Percentiles rank a stretch among this genome's conserved stretches.
These are phyloP conservation scores for Craterostigma plantagineum DNA, from an alignment of 257 asterid genomes.

Conservation along the genomic window DNA sequence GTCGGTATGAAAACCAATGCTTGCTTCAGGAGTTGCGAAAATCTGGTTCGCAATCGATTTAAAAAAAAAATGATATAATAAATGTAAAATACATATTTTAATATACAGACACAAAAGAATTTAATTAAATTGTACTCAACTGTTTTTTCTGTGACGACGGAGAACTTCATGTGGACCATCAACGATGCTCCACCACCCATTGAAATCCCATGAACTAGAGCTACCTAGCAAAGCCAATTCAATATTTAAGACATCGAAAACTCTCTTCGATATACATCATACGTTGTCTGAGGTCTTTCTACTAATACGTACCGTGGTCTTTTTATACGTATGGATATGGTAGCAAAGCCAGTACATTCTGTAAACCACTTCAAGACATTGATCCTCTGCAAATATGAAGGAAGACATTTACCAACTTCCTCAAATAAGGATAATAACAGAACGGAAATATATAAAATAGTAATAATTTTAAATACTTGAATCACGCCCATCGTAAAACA, in stretches of 20 bases:
- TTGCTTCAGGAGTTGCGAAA: slow-evolving; percentile 90
- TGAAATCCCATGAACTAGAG: slow-evolving; percentile 80
- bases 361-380: slow-evolving; percentile 70
- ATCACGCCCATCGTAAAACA: slow-evolving; percentile 72
- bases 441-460: not conserved
- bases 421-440: not conserved
- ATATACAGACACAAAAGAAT: not conserved
- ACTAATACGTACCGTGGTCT: slow-evolving; percentile 46
- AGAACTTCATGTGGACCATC: slow-evolving; percentile 82
- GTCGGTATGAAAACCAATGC: slow-evolving; percentile 87
- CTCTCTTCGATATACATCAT: not conserved
- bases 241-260: too few relatives aligned
- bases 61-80: not conserved
- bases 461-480: slow-evolving; percentile 26
- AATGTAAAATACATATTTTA: not conserved
- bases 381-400: slow-evolving; percentile 42
- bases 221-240: slow-evolving; percentile 28
- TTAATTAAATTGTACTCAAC: slow-evolving; percentile 30
- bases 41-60: slow-evolving; percentile 26
- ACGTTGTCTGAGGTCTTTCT: not conserved
- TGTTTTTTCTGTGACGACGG: slow-evolving; percentile 83
- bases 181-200: slow-evolving; percentile 99
- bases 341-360: slow-evolving; percentile 95
- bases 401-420: slow-evolving; percentile 4
- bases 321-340: slow-evolving; percentile 77